Base-by-base conservation (phyloP, 768 basidiomycete species). In the Naganishia vishniacii region DNA sequence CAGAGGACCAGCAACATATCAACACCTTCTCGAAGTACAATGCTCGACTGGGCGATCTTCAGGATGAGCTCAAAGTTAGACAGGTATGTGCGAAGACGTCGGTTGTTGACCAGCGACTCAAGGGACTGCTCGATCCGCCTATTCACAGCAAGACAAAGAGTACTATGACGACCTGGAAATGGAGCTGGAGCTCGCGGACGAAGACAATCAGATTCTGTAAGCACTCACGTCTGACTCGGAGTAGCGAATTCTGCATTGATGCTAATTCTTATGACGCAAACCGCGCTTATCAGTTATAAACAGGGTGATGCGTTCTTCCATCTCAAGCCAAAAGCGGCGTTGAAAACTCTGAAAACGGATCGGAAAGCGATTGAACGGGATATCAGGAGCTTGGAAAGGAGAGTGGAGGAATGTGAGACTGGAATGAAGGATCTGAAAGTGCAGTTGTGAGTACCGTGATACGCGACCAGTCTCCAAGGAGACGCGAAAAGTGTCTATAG, bases 21-120 rank as follows among this genome's bases (percentile, higher is more conserved):
- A 94, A 87, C 78, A 81, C 84, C 0, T 95, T 97, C 75, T 94
- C 91, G 0, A 93, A 91, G 75, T 81, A 93, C 41, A 95, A 94
- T 71, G 86, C 85, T 8, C 84, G 91, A 48, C 77, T 89, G 64
- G 82, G 84, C 7, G 81, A 81, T 28, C 81, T 91, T 40, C 85
- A 89, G 70, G 88, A 86, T 66, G 85, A 84, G 60, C 81, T 92
- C 31, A 82, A 85, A 61, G 78, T 78, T 26, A 82, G 91, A 70
- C 88, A 88, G 83, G 92, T 91, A 34, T 18, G 70, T 37, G 4
- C 6, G 29, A 5, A 16, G 23, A n/a, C 4, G 26, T 8, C 6
- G 45, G n/a, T 34, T 8, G 26, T 11, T 3, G 18, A 15, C 13
- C 9, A 34, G 25, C 40, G 23, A 32, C 44, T 41, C 16, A 34